Evolutionary conservation across 108 stramenopile species (phyloP).

Genomic region (Conticribra weissflogii): DNA sequence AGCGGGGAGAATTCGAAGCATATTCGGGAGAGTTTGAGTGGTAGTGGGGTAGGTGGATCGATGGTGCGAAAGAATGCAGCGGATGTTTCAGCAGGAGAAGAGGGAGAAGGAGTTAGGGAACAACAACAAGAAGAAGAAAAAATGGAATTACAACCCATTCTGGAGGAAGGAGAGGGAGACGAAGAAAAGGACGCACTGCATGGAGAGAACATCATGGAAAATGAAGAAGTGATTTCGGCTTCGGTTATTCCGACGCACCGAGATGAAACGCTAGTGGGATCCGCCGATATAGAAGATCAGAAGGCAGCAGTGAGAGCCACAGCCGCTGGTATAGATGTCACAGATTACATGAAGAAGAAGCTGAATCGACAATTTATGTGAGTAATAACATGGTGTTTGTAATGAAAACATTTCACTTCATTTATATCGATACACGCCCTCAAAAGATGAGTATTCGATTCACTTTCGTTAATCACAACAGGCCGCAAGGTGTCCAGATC

Average conservation of each 20-base stretch:
- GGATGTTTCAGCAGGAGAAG: background rate
- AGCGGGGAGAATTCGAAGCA: conserved; percentile 19
- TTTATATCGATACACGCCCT: too few relatives aligned
- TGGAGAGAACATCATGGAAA: background rate
- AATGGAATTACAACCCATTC: too few relatives aligned
- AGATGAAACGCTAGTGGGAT: conserved; percentile 23
- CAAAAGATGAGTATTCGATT: background rate
- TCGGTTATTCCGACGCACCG: background rate
- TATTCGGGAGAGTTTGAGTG: background rate
- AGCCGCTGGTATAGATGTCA: conserved; percentile 17
- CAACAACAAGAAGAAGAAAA: background rate
- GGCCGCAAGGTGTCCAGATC: conserved; percentile 40
- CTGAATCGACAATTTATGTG: conserved; percentile 54
- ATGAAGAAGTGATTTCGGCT: background rate
- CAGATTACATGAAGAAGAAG: conserved; percentile 39
- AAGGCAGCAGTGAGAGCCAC: conserved; percentile 9
- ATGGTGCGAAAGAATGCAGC: background rate
- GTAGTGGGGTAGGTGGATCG: conserved; percentile 1
- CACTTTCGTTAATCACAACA: background rate
- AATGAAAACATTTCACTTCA: background rate
- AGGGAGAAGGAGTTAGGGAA: background rate
- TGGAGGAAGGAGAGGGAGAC: too few relatives aligned
- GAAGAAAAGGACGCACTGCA: background rate
- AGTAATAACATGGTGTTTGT: too few relatives aligned
- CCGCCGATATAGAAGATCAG: conserved; percentile 11